Conservation (phyloP, 2,329 filamentous ascomycete genomes). For the Aureobasidium zeae region DNA sequence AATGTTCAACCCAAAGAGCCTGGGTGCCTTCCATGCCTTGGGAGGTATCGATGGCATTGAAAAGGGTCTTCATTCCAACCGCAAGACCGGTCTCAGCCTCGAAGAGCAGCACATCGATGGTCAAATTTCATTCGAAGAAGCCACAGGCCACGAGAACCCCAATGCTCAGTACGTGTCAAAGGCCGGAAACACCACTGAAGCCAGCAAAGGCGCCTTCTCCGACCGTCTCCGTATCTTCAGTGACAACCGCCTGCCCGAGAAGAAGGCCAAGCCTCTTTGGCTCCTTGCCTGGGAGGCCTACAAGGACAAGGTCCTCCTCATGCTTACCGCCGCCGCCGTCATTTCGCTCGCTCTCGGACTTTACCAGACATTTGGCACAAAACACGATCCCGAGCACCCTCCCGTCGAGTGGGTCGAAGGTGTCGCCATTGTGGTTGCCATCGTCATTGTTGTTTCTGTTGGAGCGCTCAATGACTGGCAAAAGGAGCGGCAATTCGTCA, state of each 20-base stretch:
- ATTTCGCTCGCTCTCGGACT: conserved; percentile 67
- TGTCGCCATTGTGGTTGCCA: conserved; percentile 68
- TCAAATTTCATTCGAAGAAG: conserved; percentile 61
- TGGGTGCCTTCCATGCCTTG: conserved; percentile 63
- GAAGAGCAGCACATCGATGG: conserved; percentile 60
- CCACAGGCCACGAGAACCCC: conserved; percentile 26
- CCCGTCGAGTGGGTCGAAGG: conserved; percentile 74
- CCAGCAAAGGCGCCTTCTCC: conserved; percentile 33
- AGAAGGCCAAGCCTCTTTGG: conserved; percentile 60
- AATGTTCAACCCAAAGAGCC: conserved; percentile 69
- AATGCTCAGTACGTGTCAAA: conserved; percentile 1
- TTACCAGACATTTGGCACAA: conserved; percentile 57
- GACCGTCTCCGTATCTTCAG: conserved; percentile 64
- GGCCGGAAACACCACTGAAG: not conserved
- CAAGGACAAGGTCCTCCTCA: conserved; percentile 70
- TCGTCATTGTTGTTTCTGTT: conserved; percentile 65
- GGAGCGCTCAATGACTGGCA: conserved; percentile 76
- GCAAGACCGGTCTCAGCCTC: conserved; percentile 55
- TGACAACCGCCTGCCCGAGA: conserved; percentile 59
- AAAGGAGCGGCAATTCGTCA: conserved; percentile 71
- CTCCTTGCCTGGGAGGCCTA: conserved; percentile 72
- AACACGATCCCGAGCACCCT: conserved; percentile 45
- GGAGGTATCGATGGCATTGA: conserved; percentile 65
- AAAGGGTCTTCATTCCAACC: conserved; percentile 60
- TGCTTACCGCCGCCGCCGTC: conserved; percentile 61